Evolutionary conservation across 2,329 filamentous ascomycete genomes (phyloP), one percentile per base, ranked within the genome.

Genomic region (Fusarium nodosum): DNA sequence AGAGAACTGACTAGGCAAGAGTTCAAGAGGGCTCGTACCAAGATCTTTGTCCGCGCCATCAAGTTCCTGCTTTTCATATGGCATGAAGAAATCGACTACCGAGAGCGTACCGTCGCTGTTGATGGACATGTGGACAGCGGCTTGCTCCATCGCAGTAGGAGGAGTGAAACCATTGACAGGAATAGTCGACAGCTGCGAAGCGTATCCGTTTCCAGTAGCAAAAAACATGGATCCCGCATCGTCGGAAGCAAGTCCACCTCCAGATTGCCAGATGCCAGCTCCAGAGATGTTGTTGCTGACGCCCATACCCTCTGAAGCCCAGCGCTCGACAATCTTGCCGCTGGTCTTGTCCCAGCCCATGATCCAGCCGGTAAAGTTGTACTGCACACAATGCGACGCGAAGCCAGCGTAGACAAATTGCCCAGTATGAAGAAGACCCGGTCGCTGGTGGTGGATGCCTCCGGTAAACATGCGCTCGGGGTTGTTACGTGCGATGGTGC

Each of bases 341-440:
- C 75, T 78, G 1, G 77, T 79, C 60, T 83, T 82, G 73, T 85
- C 79, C 71, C 83, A 81, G 5, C 84, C 83, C 41, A 87, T 78
- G 41, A 87, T 77, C 77, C 82, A 83, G 26, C 85, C 84, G 2
- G 85, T 86, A 64, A 87, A 87, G 71, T 88, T 86, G 73, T 83
- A 88, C 57, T 84, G 79, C 26, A 86, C 86, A 51, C 86, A 88
- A 64, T 87, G 83, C 12, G 84, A 86, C 1, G 84, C 86, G 63
- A 88, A 87, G 0, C 80, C 85, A 1, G 81, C 84, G 56, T 87
- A 86, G 8, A 88, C 77, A 44, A 79, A 81, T 52, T 82, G 78
- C 3, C 83, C 83, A 0, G 82, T 75, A 26, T 84, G 77, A 2
- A 83, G 77, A 15, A 88, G 73, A 5, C 79, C 82, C 0, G 86